Evolutionary conservation across 78 protist genomes (phyloP).

Genomic region (Neovahlkampfia damariscottae): DNA sequence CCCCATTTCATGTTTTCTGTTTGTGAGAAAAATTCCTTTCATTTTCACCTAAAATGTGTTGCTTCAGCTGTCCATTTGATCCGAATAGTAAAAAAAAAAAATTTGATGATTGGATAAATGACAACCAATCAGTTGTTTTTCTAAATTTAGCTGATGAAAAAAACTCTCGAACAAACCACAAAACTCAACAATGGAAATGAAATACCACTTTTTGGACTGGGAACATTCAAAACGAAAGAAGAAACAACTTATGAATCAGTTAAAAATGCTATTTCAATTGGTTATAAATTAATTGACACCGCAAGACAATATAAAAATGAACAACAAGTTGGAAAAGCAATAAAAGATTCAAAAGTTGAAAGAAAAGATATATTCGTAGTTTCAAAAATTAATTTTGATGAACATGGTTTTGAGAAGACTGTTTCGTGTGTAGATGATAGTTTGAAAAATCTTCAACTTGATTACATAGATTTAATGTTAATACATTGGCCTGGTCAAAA

Average conservation of each 20-base stretch:
- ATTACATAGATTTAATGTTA: neutral
- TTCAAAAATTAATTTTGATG: neutral
- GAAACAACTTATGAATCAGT: neutral
- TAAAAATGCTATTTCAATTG: neutral
- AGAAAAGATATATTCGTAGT: neutral
- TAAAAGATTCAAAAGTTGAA: neutral
- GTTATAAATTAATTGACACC: neutral
- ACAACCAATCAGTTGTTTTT: too few species aligned
- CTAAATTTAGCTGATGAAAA: too few species aligned
- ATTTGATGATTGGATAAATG: too few species aligned
- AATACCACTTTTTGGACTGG: slow-evolving; percentile 1
- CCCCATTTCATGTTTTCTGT: too few species aligned
- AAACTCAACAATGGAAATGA: neutral
- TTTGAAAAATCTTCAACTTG: neutral
- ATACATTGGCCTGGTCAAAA: neutral
- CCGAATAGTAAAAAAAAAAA: too few species aligned
- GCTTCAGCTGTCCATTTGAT: too few species aligned
- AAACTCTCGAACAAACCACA: too few species aligned
- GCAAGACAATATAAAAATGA: neutral
- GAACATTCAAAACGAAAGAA: neutral
- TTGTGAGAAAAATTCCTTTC: too few species aligned
- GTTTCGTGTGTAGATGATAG: neutral
- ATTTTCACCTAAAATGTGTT: too few species aligned
- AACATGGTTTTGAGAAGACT: neutral
- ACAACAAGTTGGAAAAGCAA: neutral